Base-by-base conservation (phyloP, 768 basidiomycete genomes). In the Leccinum arenicola region DNA sequence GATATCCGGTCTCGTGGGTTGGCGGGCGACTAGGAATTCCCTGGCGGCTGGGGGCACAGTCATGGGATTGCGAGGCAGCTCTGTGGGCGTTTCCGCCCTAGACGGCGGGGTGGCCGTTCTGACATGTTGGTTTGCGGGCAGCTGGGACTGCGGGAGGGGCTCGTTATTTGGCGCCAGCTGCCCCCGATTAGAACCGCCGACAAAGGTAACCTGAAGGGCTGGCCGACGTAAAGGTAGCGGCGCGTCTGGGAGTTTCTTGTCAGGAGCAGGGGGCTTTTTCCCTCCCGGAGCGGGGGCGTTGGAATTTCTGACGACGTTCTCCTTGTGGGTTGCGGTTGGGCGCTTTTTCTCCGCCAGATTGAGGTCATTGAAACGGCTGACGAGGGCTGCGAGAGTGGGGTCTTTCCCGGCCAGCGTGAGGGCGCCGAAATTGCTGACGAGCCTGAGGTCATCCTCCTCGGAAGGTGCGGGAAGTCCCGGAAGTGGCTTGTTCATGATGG, bases 171-270 rank as follows among this genome's bases (percentile, higher is more conserved):
- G 23, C 4, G 59, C 52, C 7, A 64, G 36, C 47, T 33, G n/a
- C 53, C 54, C 62, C 2, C 64, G 73, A 48, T 19, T 59, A 64
- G 86, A 86, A 31, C 84, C 83, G 17, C 82, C 84, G 33, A 84
- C 68, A 63, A 86, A 85, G 29, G 61, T 60, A 49, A 1, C 40
- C 21, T 52, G 40, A 25, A 12, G 25, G 14, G 19, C 8, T 31
- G 29, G 50, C 8, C 19, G 43, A n/a, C 2, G 0, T 25, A 11
- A 9, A 7, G 21, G 38, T 8, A 2, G 5, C 27, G 62, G 61
- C 0, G 4, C n/a, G n/a, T 61, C 55, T 19, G 64, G 65, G 45
- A 62, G 67, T 10, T 45, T 60, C 61, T 66, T 65, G 40, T 54
- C 54, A 12, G 27, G 14, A 17, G 61, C 53, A 14, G 25, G 9